A percentile compares a stretch with the other conserved stretches of the same genome.
Conservation (phyloP, 306 rosid species). For the Lithocarpus polystachyus region DNA sequence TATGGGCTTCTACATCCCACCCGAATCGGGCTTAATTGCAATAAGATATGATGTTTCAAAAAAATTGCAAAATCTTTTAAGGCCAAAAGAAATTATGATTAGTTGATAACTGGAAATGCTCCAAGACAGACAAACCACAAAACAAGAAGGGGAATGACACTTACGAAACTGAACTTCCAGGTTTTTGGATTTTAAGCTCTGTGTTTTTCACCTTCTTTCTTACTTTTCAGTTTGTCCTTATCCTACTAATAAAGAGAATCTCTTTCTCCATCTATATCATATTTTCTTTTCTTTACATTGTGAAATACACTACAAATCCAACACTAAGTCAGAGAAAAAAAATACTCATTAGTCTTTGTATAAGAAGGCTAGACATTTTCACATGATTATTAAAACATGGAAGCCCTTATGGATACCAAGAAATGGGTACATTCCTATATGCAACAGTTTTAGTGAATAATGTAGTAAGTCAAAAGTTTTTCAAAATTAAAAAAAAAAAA, state of each 20-base stretch:
- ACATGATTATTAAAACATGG: background rate
- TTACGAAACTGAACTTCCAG: background rate
- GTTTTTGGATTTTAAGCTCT: background rate
- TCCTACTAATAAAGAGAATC: background rate
- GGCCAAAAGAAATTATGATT: no score
- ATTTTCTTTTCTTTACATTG: background rate
- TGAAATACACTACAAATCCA: background rate
- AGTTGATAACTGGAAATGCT: no score
- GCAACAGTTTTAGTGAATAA: background rate
- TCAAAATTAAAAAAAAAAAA: background rate
- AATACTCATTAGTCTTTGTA: background rate
- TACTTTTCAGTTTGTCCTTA: background rate
- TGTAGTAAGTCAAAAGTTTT: background rate
- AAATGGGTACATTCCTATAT: background rate
- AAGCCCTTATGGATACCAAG: background rate
- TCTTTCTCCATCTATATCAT: background rate
- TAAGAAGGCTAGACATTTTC: background rate
- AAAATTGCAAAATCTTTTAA: background rate
- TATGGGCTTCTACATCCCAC: background rate
- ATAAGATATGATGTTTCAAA: background rate
- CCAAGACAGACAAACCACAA: no score
- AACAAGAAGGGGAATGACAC: background rate
- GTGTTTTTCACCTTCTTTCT: background rate
- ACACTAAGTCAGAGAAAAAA: background rate
- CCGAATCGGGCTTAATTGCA: background rate